Base-by-base conservation (phyloP, 768 basidiomycete species). In the Tubosaeta brunneosetosa region DNA sequence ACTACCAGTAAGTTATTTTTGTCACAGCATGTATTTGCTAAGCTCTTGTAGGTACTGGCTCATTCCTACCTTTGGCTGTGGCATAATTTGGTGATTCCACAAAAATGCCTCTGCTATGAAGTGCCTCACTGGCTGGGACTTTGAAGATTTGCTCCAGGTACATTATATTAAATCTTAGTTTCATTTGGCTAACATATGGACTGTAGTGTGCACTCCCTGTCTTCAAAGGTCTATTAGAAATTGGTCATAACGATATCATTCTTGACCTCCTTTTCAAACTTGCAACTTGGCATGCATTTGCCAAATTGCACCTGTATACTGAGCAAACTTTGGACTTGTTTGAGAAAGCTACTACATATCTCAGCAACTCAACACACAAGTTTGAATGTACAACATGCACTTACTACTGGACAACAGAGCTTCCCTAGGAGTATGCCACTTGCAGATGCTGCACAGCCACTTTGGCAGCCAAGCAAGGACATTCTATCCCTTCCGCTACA, bases 61-160 rank as follows among this genome's bases (percentile, higher is more conserved):
- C 19, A 51, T 73, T 0, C 55, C 71, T 1, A 55, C 69, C 0
- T 75, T 75, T 61, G 72, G 73, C 0, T 45, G 56, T 1, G 56
- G 55, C 4, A 70, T 68, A 0, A 74, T 76, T 9, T 54, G 64
- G 0, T 43, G 46, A 9, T 75, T 74, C 45, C 22, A 44, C 10
- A 55, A 59, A 17, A 72, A 76, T 58, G 68, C 63, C 0, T 67
- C 71, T 2, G 63, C 61, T 10, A 64, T 76, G 62, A 71, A 69
- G 27, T 55, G 61, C 22, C 50, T 73, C 1, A 71, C 69, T 3
- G 75, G 70, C 0, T 56, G 63, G 9, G 72, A 77, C 37, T 76
- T 66, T 44, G 69, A 77, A 31, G 74, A 77, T 44, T 51, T 75
- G 2, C 49, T 75, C 0, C 73, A 74, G 61, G 60, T 59, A 47